Evolutionary conservation across 768 basidiomycete genomes (phyloP).

Genomic region (Pseudohyphozyma bogoriensis): DNA sequence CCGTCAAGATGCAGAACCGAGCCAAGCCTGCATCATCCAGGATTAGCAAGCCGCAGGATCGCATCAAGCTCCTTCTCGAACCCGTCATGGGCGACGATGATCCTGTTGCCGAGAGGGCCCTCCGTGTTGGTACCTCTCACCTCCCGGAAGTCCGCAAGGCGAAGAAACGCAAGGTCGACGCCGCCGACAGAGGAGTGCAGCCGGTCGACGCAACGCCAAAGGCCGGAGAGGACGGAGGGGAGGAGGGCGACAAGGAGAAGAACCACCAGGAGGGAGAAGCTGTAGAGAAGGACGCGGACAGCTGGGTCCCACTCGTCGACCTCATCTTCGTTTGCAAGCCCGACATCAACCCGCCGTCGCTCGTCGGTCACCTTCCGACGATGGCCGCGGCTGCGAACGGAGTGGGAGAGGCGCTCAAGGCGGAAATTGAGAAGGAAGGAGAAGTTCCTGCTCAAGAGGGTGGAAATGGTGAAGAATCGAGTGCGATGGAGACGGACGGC

Average conservation of each 20-base stretch:
- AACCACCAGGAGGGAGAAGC: neutral
- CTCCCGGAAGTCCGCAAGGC: neutral
- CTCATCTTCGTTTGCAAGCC: constrained; percentile 59
- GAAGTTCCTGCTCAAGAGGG: too few relatives aligned
- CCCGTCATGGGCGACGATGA: neutral
- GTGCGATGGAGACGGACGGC: neutral
- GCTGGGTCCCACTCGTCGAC: constrained; percentile 30
- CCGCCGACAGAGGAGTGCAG: too few relatives aligned
- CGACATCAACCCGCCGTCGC: constrained; percentile 61
- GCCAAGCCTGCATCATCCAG: neutral
- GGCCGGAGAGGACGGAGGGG: neutral
- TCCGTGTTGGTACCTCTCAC: neutral
- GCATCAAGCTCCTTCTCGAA: too few relatives aligned
- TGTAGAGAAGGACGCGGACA: neutral
- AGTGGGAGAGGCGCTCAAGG: constrained; percentile 32
- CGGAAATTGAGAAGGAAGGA: neutral
- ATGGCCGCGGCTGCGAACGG: constrained; percentile 67
- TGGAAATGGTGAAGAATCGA: neutral
- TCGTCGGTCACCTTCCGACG: constrained; percentile 65
- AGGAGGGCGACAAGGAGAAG: neutral
- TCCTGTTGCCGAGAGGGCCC: neutral
- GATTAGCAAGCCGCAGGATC: neutral
- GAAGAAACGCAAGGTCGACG: neutral
- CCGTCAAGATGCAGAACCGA: neutral
- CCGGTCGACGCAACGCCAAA: neutral